Percentiles rank a stretch among this genome's conserved stretches.
These are phyloP conservation scores for Sclerotinia glacialis DNA, from an alignment of 2,329 filamentous ascomycete species.

Conservation along the genomic window DNA sequence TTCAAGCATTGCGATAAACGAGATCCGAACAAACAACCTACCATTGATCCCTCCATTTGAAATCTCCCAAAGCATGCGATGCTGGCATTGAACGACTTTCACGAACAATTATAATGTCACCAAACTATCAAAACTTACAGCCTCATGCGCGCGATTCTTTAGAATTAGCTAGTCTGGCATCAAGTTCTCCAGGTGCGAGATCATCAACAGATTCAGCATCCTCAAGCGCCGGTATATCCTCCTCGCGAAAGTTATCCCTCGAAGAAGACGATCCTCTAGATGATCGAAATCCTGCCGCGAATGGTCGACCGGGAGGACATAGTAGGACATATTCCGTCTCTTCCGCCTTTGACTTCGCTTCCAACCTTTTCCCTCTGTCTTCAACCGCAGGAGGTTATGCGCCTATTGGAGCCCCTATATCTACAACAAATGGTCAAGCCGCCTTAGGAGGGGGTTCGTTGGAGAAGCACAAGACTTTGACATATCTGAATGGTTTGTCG, in stretches of 20 bases:
- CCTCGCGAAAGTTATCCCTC: conserved; percentile 87
- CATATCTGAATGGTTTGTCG: conserved; percentile 88
- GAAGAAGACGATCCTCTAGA: conserved; percentile 81
- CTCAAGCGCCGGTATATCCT: conserved; percentile 79
- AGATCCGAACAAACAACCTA: conserved; percentile 1
- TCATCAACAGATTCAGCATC: conserved; percentile 69
- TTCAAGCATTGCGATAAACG: conserved; percentile 18
- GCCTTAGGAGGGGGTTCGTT: conserved; percentile 72
- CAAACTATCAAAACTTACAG: conserved; percentile 35
- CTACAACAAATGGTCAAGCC: conserved; percentile 52
- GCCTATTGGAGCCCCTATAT: conserved; percentile 74
- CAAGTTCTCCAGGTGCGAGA: conserved; percentile 65
- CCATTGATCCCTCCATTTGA: conserved; percentile 1
- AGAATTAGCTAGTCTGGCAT: conserved; percentile 92
- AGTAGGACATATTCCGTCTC: conserved; percentile 81
- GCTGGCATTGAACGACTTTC: conserved; percentile 15
- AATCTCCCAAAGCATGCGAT: conserved; percentile 20
- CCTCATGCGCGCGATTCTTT: conserved; percentile 73
- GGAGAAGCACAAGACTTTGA: conserved; percentile 94
- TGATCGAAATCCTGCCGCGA: conserved; percentile 53
- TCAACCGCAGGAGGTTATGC: conserved; percentile 80
- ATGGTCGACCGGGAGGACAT: conserved; percentile 42
- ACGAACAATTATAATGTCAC: conserved; percentile 35
- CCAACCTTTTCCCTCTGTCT: conserved; percentile 86
- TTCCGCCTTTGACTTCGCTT: conserved; percentile 93